phyloP scores from a whole-genome alignment of 768 basidiomycete species.

The Galerina sulciceps region DNA sequence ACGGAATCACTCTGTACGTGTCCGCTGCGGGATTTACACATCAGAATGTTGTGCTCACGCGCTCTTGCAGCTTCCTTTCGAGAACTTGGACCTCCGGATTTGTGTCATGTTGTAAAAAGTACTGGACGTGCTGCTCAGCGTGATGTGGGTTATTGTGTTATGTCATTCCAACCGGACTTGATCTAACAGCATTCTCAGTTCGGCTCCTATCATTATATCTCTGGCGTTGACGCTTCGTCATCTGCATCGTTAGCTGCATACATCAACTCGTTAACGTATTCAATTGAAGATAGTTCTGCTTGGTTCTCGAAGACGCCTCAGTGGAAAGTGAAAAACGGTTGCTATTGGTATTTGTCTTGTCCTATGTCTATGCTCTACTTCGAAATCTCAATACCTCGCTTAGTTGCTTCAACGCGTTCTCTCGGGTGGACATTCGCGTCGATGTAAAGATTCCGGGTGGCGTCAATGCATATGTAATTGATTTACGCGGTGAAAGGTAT shows the following conservation, averaged over 20 bases:
- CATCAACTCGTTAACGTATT: constrained; percentile 97
- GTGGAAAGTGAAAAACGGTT: constrained; percentile 94
- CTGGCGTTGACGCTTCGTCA: constrained; percentile 98
- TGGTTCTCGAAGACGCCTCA: constrained; percentile 88
- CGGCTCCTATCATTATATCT: constrained; percentile 96
- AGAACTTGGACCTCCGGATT: constrained; percentile 96
- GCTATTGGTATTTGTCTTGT: constrained; percentile 77
- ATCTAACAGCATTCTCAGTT: constrained; percentile 50
- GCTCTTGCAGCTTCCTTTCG: constrained; percentile 80
- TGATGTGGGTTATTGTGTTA: constrained; percentile 67
- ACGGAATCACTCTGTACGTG: constrained; percentile 89
- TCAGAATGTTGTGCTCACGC: constrained; percentile 19
- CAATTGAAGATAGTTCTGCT: constrained; percentile 86
- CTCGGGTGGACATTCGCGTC: constrained; percentile 93
- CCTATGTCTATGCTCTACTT: not conserved
- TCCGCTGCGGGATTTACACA: constrained; percentile 4
- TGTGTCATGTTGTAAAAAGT: constrained; percentile 95
- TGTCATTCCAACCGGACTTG: not conserved
- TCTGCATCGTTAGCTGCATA: constrained; percentile 98
- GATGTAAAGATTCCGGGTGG: constrained; percentile 99
- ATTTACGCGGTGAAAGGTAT: constrained; percentile 91
- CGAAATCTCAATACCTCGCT: not conserved
- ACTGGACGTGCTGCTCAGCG: constrained; percentile 82
- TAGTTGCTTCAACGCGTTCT: constrained; percentile 98
- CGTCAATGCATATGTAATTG: constrained; percentile 91